Conservation (phyloP, 2,329 filamentous ascomycete genomes). For the Calonectria montana region DNA sequence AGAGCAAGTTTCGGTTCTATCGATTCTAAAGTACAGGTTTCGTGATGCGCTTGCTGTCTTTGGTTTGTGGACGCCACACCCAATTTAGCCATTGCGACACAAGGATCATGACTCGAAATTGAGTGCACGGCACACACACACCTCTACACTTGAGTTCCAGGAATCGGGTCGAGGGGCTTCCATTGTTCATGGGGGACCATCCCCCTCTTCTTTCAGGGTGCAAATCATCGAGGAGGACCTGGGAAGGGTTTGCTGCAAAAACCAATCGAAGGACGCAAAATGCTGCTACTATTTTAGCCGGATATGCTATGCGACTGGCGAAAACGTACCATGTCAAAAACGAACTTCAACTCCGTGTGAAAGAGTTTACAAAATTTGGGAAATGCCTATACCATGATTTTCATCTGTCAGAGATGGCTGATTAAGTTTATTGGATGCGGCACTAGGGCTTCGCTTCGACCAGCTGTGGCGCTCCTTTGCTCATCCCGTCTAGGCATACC, state of each 20-base stretch:
- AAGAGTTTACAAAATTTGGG: not conserved
- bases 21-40: not conserved
- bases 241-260: not conserved
- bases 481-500: not conserved
- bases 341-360: not conserved
- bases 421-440: not conserved
- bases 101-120: conserved; percentile 18
- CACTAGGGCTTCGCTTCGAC: conserved; percentile 2
- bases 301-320: not conserved
- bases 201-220: not conserved
- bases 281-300: not conserved
- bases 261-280: not conserved
- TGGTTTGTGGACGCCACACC: not conserved
- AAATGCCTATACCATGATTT: not conserved
- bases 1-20: not conserved
- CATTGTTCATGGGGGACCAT: not conserved
- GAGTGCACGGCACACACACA: not conserved
- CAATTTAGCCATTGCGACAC: not conserved
- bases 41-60: not conserved
- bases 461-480: not conserved
- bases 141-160: not conserved
- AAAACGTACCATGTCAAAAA: not conserved
- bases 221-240: not conserved
- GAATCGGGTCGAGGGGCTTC: not conserved
- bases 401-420: not conserved